Evolutionary conservation across 805 yeast species (phyloP).

Genomic region (Zygoascus bituminiphila): DNA sequence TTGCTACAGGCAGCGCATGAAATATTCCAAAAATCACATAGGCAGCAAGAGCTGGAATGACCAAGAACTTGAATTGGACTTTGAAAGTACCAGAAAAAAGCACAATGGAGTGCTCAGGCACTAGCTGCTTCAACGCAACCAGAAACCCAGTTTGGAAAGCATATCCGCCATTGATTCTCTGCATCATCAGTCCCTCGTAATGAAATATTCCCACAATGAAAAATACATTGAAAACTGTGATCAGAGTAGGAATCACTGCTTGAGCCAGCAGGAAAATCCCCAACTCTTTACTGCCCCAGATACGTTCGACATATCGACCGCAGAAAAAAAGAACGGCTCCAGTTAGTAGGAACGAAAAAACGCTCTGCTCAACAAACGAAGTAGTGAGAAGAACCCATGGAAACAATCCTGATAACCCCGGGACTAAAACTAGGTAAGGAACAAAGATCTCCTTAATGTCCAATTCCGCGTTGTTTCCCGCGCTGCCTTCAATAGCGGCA

Average conservation of each 20-base stretch:
- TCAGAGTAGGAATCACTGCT: slow-evolving; percentile 31
- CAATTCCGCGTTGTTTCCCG: background rate
- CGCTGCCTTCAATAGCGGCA: background rate
- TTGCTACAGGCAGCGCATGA: background rate
- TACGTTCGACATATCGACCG: slow-evolving; percentile 56
- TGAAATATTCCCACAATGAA: slow-evolving; percentile 13
- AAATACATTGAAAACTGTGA: slow-evolving; percentile 26
- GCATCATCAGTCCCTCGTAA: slow-evolving; percentile 17
- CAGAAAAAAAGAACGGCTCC: slow-evolving; percentile 40
- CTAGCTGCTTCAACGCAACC: slow-evolving; percentile 58
- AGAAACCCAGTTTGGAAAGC: slow-evolving; percentile 49
- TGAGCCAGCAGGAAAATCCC: slow-evolving; percentile 38
- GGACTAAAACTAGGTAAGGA: slow-evolving; percentile 15
- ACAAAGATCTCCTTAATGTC: slow-evolving; percentile 8
- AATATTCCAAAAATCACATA: slow-evolving; percentile 24
- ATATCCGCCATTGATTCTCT: slow-evolving; percentile 40
- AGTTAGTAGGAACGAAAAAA: slow-evolving; percentile 33
- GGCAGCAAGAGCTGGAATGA: slow-evolving; percentile 32
- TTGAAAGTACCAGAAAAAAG: slow-evolving; percentile 41
- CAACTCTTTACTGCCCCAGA: slow-evolving; percentile 53
- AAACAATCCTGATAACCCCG: slow-evolving; percentile 18
- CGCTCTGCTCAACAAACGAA: slow-evolving; percentile 38
- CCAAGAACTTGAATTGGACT: slow-evolving; percentile 35
- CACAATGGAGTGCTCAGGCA: slow-evolving; percentile 51
- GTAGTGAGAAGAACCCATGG: slow-evolving; percentile 48